Percentiles rank a stretch among this genome's conserved stretches.
Evolutionary conservation across 768 basidiomycete genomes (phyloP).

Genomic region (Collybia sordida): DNA sequence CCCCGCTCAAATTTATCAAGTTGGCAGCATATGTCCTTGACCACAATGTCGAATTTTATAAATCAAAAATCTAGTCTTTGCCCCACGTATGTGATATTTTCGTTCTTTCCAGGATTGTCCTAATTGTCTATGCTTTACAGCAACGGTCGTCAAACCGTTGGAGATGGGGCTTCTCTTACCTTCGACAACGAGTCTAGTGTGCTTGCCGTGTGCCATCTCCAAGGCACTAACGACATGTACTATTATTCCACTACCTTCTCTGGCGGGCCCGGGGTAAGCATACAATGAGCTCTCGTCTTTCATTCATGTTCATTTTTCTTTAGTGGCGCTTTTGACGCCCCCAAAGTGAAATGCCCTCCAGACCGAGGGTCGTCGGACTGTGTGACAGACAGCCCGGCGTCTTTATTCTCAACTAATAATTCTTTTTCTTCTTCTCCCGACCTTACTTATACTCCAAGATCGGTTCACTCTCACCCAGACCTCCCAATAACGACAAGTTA

Average conservation of each 20-base stretch:
- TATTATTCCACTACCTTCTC: constrained; percentile 94
- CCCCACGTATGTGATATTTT: constrained; percentile 70
- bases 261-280: constrained; percentile 85
- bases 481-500: constrained; percentile 16
- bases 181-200: constrained; percentile 78
- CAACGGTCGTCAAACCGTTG: constrained; percentile 97
- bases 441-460: background rate
- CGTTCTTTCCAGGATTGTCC: background rate
- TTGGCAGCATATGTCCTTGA: constrained; percentile 86
- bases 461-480: constrained; percentile 17
- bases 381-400: constrained; percentile 93
- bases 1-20: constrained; percentile 51
- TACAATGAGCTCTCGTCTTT: background rate
- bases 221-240: constrained; percentile 81
- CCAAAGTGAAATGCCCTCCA: constrained; percentile 91
- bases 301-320: constrained; percentile 5
- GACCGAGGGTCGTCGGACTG: constrained; percentile 92
- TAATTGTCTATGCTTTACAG: constrained; percentile 37
- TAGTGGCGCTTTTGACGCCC: constrained; percentile 97
- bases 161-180: constrained; percentile 87
- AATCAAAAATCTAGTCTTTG: constrained; percentile 89
- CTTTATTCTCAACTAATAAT: constrained; percentile 43
- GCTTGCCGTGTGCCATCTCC: constrained; percentile 82
- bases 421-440: constrained; percentile 38
- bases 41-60: constrained; percentile 66